Conservation (phyloP, 2,329 filamentous ascomycete genomes). For the Pyrenophora graminea region DNA sequence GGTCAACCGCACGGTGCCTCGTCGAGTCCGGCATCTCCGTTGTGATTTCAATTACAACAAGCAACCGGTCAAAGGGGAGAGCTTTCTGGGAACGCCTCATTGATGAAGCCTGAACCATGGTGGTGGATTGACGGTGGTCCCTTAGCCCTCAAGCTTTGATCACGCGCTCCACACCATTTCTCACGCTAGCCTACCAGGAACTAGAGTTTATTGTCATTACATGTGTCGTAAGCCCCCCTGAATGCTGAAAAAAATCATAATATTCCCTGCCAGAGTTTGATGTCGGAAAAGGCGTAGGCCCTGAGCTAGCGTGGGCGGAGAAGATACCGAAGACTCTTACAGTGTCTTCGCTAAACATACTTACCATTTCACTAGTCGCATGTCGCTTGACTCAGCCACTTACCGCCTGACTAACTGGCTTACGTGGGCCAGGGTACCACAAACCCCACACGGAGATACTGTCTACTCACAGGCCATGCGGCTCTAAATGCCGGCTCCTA, state of each 20-base stretch:
- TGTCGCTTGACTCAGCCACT: constrained; percentile 1
- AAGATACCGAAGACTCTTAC: constrained; percentile 1
- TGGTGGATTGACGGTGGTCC: not conserved
- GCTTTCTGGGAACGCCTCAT: not conserved
- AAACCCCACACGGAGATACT: constrained; percentile 5
- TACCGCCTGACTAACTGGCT: constrained; percentile 8
- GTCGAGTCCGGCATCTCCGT: not conserved
- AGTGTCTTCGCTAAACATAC: constrained; percentile 1
- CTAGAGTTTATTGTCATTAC: not conserved
- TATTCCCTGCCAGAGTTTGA: not conserved
- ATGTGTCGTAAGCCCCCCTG: not conserved
- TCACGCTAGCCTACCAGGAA: not conserved
- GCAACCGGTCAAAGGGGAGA: not conserved
- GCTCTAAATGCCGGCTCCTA: constrained; percentile 5
- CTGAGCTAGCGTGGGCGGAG: constrained; percentile 6
- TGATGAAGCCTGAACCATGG: constrained; percentile 1
- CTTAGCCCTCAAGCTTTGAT: not conserved
- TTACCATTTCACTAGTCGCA: not conserved
- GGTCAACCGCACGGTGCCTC: not conserved
- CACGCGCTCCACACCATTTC: not conserved
- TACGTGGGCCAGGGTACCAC: constrained; percentile 5
- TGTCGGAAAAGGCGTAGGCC: not conserved
- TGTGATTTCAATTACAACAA: not conserved
- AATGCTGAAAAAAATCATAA: not conserved
- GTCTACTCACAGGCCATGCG: constrained; percentile 2